A percentile compares a stretch with the other conserved stretches of the same genome.
These are phyloP conservation scores for Aspergillus sp. DNA, from an alignment of 2,329 filamentous ascomycete genomes.

Conservation along the genomic window DNA sequence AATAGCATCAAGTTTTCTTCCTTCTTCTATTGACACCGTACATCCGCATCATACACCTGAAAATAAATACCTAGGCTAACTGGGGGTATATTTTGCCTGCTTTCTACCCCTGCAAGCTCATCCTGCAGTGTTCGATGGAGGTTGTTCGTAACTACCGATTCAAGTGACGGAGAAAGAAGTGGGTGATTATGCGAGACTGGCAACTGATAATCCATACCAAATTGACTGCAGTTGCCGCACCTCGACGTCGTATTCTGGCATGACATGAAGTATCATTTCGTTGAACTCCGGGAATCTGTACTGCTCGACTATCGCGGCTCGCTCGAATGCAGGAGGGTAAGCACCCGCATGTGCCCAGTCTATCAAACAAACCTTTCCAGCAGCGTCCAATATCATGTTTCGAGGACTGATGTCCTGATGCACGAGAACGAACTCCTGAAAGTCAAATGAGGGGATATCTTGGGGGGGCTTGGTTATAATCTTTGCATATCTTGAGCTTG, in stretches of 20 bases:
- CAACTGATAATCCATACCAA: conserved; percentile 9
- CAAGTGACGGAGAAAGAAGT: not conserved
- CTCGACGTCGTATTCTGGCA: conserved; percentile 10
- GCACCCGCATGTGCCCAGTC: conserved; percentile 13
- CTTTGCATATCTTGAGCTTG: conserved; percentile 16
- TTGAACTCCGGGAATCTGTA: conserved; percentile 12
- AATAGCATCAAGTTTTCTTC: not conserved
- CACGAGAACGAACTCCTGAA: conserved; percentile 10
- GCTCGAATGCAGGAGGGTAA: conserved; percentile 15
- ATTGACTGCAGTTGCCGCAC: conserved; percentile 12
- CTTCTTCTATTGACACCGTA: not conserved
- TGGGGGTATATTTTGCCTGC: not conserved
- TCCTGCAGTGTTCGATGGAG: not conserved
- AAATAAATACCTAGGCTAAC: not conserved
- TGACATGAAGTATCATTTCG: conserved; percentile 6
- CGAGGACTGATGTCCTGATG: conserved; percentile 12
- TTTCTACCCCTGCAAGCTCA: not conserved
- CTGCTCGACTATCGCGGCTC: conserved; percentile 1
- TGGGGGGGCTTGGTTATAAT: conserved; percentile 7
- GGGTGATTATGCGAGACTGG: not conserved
- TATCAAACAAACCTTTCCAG: conserved; percentile 7
- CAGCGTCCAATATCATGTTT: conserved; percentile 9
- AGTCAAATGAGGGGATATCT: conserved; percentile 9
- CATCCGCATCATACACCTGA: not conserved
- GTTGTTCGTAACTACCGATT: not conserved